Base-by-base conservation (phyloP, 352 stramenopile species). In the Aphanomyces euteiches region DNA sequence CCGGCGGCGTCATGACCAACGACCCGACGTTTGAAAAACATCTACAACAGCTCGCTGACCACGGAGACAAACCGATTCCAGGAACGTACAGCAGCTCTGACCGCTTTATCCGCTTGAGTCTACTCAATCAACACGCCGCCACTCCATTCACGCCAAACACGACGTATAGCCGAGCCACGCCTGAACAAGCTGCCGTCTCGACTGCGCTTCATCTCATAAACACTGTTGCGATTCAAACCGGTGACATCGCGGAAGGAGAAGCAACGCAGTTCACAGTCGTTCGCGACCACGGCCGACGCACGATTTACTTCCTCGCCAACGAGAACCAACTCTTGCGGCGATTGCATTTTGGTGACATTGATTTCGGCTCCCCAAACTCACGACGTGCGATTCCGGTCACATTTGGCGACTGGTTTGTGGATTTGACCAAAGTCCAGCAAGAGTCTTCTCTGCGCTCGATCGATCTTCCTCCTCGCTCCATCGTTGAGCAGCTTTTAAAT, bases 321-420 rank as follows among this genome's bases (percentile, higher is more conserved):
- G n/a, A 66, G 50, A 66, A 66, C 58, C 58, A 38, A 17, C 15
- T 45, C n/a, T 17, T 66, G 43, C 58, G 58, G 15, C 17, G 19
- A 5, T 12, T 66, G 17, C 28, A 66, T 38, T 54, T 66, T 28
- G 28, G 28, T 2, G 28, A 28, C 28, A n/a, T 92, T 8, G 82
- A 89, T 47, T 92, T 88, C 69, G 60, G 59, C 3, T 69, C 79
- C 45, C 61, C 58, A 0, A 21, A 75, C 15, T n/a, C 80, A 76
- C 47, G 82, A 81, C 13, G 72, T 73, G n/a, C 84, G 36, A 78
- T 92, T 21, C 80, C 84, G 1, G 77, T 92, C 8, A 88, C 81
- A 15, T 85, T 80, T 37, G 84, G 84, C 2, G 72, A 82, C 67
- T 92, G 84, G 84, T 86, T 82, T 66, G 74, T 89, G 17, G 82